Evolutionary conservation across 2,329 filamentous ascomycete genomes (phyloP).

Genomic region (Colletotrichum salicis): DNA sequence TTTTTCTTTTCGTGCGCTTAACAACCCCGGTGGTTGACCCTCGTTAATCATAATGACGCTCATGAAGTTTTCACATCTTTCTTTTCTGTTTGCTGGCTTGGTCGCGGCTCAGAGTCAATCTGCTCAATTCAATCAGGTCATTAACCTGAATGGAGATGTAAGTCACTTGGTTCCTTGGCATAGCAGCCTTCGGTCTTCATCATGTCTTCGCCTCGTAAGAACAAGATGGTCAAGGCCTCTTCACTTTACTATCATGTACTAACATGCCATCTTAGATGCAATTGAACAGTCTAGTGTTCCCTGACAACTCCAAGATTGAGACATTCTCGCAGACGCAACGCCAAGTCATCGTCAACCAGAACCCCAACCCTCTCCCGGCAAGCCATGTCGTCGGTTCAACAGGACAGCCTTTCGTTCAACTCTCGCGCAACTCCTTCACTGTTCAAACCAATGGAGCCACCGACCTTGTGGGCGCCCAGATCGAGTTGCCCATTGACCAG

Average conservation of each 20-base stretch:
- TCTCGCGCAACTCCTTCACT: constrained; percentile 38
- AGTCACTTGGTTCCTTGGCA: constrained; percentile 7
- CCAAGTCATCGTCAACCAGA: constrained; percentile 39
- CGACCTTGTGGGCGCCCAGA: constrained; percentile 38
- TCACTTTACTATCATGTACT: neutral
- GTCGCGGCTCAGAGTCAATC: constrained; percentile 34
- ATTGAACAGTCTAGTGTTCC: constrained; percentile 37
- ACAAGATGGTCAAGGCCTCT: neutral
- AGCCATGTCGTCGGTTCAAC: constrained; percentile 39
- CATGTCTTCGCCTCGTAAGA: neutral
- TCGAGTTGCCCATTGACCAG: constrained; percentile 38
- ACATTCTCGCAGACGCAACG: constrained; percentile 39
- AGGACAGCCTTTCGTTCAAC: constrained; percentile 38
- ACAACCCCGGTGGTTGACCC: constrained; percentile 35
- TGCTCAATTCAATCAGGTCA: constrained; percentile 38
- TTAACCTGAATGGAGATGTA: constrained; percentile 39
- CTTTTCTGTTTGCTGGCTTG: constrained; percentile 30
- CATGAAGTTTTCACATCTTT: constrained; percentile 28
- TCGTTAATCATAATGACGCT: constrained; percentile 38
- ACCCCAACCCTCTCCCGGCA: constrained; percentile 37
- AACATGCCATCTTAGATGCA: constrained; percentile 33
- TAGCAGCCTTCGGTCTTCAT: neutral
- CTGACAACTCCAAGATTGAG: constrained; percentile 39
- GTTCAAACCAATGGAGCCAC: constrained; percentile 38
- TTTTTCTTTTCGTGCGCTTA: constrained; percentile 14